Evolutionary conservation across 371 early-diverging fungal species (phyloP).

Genomic region (Massospora cicadina): DNA sequence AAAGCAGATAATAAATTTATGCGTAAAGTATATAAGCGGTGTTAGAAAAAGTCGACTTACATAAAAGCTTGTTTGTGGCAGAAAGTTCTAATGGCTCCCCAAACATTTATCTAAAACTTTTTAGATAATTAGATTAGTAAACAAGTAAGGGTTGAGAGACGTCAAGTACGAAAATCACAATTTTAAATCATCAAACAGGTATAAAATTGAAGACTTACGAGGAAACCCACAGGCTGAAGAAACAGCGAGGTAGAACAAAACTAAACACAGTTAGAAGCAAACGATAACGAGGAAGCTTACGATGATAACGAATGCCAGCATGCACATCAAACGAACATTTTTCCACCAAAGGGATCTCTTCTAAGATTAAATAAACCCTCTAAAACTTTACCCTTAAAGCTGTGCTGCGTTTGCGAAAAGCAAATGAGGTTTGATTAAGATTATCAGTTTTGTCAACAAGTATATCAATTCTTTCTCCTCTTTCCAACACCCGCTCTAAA

Average conservation of each 20-base stretch:
- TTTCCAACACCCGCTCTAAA: constrained; percentile 67
- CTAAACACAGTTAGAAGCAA: constrained; percentile 18
- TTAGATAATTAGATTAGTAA: too few species aligned
- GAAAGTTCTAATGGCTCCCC: too few species aligned
- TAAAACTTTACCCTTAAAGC: constrained; percentile 41
- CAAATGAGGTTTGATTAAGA: constrained; percentile 71
- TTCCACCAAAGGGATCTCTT: constrained; percentile 86
- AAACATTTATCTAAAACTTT: too few species aligned
- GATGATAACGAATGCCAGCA: constrained; percentile 41
- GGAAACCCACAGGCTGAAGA: constrained; percentile 54
- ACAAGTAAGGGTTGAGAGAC: too few species aligned
- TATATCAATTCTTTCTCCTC: constrained; percentile 79
- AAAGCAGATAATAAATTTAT: too few species aligned
- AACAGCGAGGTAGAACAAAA: constrained; percentile 43
- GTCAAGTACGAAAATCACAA: too few species aligned
- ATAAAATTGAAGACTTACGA: constrained; percentile 11
- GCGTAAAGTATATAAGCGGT: too few species aligned
- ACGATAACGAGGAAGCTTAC: constrained; percentile 24
- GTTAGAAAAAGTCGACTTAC: too few species aligned
- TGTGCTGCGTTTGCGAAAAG: constrained; percentile 75
- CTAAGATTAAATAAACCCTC: neutral
- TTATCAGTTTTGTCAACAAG: constrained; percentile 81
- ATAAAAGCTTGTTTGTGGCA: too few species aligned
- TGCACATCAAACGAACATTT: constrained; percentile 59
- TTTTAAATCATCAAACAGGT: neutral